Base-by-base conservation (phyloP, 2,329 filamentous ascomycete genomes). In the Cladosporium sp. region DNA sequence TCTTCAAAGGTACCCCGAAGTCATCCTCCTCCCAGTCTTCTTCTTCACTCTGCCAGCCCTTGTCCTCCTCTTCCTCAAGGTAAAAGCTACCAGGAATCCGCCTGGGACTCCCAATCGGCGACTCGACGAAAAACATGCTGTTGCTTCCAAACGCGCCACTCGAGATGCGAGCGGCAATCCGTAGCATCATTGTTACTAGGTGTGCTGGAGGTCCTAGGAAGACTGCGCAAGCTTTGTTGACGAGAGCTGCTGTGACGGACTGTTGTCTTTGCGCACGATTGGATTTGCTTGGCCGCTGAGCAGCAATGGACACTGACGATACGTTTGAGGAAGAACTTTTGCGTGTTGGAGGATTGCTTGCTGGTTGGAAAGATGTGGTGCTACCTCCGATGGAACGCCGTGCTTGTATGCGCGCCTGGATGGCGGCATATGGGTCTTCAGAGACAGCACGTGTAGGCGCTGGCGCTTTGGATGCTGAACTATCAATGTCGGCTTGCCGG, bases 171-270 rank as follows among this genome's bases (percentile, higher is more conserved):
- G 89, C 87, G 0, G 92, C 90, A 59, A 96, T 90, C 58, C 86
- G 85, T 4, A 96, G 81, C 80, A 96, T 92, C 40, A 96, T 78
- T 25, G 84, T 80, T 37, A 96, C 83, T 1, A 96, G 81, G 66
- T 92, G 85, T 36, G 87, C 84, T 0, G 92, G 91, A n/a, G 91
- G 91, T 0, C 89, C 86, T 14, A 96, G 76, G 3, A 96, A 81
- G 30, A 94, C 81, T 54, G 89, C 86, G 63, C 84, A 86, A 0
- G 91, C 92, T 74, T 90, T 92, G 58, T 87, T 84, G 25, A 96
- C 82, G 30, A 96, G 82, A 3, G 85, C 68, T 3, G 65, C 63
- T 9, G 70, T 60, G 39, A 71, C 58, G 11, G 65, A 60, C 28
- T 65, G 51, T 4, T 63, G 60, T 14, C 65, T 63, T 56, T 65